A percentile compares a stretch with the other conserved stretches of the same genome.
Evolutionary conservation across 2,329 filamentous ascomycete species (phyloP).

Genomic region (Trichothecium roseum): DNA sequence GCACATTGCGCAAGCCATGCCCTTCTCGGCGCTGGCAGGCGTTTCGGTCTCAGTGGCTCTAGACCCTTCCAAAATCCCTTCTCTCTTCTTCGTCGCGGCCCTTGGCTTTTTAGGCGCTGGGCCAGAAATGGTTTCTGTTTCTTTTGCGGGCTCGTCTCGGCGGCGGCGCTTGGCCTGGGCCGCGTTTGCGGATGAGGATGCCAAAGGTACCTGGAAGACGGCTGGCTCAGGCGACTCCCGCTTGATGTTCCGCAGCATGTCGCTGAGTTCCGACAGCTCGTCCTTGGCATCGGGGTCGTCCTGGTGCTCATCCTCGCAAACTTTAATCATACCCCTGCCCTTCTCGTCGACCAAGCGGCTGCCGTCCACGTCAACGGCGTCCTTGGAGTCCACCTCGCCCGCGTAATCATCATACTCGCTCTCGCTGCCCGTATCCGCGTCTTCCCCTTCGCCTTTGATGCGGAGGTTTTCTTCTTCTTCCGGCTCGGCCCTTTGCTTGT

Average conservation of each 20-base stretch:
- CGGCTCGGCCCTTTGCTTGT: constrained; percentile 33
- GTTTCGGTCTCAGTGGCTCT: too few relatives aligned
- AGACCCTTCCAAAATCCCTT: too few relatives aligned
- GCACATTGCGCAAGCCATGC: constrained; percentile 48
- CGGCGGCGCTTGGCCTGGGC: neutral
- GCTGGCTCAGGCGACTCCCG: constrained; percentile 6
- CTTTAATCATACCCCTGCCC: constrained; percentile 58
- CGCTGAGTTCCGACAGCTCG: constrained; percentile 56
- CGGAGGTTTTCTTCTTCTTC: neutral
- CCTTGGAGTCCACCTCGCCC: constrained; percentile 31
- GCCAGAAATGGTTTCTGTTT: constrained; percentile 1
- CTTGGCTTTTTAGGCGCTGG: neutral
- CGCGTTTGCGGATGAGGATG: too few relatives aligned
- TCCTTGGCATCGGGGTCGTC: constrained; percentile 31
- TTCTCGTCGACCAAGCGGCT: constrained; percentile 53
- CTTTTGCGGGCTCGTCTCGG: neutral
- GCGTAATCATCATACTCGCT: constrained; percentile 37
- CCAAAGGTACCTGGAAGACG: too few relatives aligned
- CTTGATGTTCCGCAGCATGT: constrained; percentile 13
- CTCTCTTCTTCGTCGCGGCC: too few relatives aligned
- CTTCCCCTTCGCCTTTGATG: constrained; percentile 6
- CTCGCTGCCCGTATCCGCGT: constrained; percentile 33
- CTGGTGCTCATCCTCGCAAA: constrained; percentile 59
- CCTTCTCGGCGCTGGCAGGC: neutral
- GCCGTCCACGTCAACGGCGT: constrained; percentile 55